Evolutionary conservation across 2,329 filamentous ascomycete genomes (phyloP).

Genomic region (Pseudogymnoascus sp.): DNA sequence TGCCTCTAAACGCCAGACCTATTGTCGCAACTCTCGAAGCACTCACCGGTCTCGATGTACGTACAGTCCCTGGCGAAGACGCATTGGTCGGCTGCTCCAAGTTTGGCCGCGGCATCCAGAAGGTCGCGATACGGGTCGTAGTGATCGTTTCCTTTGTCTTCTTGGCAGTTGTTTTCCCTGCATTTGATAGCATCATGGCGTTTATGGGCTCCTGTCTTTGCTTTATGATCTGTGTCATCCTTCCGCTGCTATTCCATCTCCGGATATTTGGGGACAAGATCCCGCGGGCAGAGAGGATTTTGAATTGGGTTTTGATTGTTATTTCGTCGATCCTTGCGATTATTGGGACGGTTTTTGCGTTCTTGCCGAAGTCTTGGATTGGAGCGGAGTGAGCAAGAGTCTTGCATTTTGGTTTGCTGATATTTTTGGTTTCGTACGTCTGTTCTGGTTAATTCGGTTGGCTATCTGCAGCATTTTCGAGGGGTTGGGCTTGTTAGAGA

Average conservation of each 20-base stretch:
- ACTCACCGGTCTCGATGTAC: slow-evolving; percentile 55
- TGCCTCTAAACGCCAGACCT: slow-evolving; percentile 82
- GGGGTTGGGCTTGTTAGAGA: not conserved
- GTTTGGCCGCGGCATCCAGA: slow-evolving; percentile 50
- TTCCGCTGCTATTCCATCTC: slow-evolving; percentile 82
- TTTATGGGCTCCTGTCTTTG: slow-evolving; percentile 81
- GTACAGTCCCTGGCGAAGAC: slow-evolving; percentile 38
- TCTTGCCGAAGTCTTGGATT: slow-evolving; percentile 70
- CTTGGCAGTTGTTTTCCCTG: slow-evolving; percentile 63
- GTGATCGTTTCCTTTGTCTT: slow-evolving; percentile 65
- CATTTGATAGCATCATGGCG: slow-evolving; percentile 65
- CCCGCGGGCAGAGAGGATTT: slow-evolving; percentile 49
- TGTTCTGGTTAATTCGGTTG: not conserved
- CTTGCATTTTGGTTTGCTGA: not conserved
- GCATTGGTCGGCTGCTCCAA: slow-evolving; percentile 46
- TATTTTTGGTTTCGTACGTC: not conserved
- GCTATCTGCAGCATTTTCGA: slow-evolving; percentile 5
- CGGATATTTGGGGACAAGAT: slow-evolving; percentile 79
- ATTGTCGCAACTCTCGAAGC: slow-evolving; percentile 82
- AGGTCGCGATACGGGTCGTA: slow-evolving; percentile 54
- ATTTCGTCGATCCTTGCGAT: slow-evolving; percentile 63
- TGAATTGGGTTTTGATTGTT: slow-evolving; percentile 63
- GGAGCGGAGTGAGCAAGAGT: slow-evolving; percentile 39
- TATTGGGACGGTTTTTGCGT: slow-evolving; percentile 79
- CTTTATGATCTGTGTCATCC: slow-evolving; percentile 88